Conservation (phyloP, 2,329 filamentous ascomycete genomes). For the Scedosporium dehoogii region DNA sequence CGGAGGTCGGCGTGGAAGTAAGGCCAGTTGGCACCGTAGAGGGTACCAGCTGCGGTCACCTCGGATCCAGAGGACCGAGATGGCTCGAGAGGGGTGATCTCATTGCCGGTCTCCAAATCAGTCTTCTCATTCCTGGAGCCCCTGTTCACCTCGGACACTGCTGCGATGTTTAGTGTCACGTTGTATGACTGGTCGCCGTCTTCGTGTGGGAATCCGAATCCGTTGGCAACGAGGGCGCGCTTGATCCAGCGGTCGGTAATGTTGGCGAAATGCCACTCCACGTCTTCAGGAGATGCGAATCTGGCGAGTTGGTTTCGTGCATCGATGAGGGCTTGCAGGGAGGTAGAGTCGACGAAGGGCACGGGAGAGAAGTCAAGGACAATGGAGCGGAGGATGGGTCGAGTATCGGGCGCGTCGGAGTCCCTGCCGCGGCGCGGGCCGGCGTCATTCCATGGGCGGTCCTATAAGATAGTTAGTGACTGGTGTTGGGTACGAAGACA, state of each 20-base stretch:
- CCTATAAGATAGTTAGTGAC: constrained; percentile 12
- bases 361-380: constrained; percentile 49
- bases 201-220: constrained; percentile 38
- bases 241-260: constrained; percentile 47
- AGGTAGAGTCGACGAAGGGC: constrained; percentile 47
- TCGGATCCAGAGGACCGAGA: not conserved
- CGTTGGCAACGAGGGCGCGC: constrained; percentile 42
- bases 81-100: constrained; percentile 6
- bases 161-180: not conserved
- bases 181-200: constrained; percentile 8
- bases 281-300: constrained; percentile 35
- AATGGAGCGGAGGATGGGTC: constrained; percentile 41
- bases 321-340: constrained; percentile 46
- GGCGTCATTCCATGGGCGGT: constrained; percentile 48
- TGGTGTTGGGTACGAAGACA: not conserved
- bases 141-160: constrained; percentile 2
- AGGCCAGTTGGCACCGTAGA: constrained; percentile 32
- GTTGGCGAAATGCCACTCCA: constrained; percentile 45
- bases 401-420: constrained; percentile 20
- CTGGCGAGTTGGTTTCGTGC: constrained; percentile 43
- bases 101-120: constrained; percentile 7
- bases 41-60: constrained; percentile 14
- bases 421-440: constrained; percentile 26
- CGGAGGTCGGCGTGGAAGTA: constrained; percentile 37
- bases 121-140: constrained; percentile 11